These are phyloP conservation scores for Aspergillus fischeri DNA, from an alignment of 2,329 filamentous ascomycete species.

Conservation along the genomic window DNA sequence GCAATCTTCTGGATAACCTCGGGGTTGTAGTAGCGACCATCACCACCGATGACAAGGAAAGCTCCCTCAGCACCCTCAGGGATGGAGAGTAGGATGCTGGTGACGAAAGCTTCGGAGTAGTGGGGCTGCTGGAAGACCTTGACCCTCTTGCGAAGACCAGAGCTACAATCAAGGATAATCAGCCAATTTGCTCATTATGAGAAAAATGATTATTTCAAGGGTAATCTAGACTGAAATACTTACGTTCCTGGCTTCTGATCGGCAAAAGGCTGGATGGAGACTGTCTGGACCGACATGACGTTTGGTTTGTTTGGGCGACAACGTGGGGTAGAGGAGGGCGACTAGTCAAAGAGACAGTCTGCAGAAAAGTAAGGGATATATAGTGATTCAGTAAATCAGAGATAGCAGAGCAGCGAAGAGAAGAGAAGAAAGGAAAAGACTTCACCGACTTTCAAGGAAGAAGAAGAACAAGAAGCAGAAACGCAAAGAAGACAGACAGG, in stretches of 20 bases:
- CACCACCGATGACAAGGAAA: slow-evolving; percentile 93
- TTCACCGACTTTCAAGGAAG: slow-evolving; percentile 23
- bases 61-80: slow-evolving; percentile 85
- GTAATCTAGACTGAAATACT: slow-evolving; percentile 43
- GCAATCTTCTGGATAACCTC: slow-evolving; percentile 96
- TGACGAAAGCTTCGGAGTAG: slow-evolving; percentile 94
- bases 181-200: background rate
- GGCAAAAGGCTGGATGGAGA: slow-evolving; percentile 77
- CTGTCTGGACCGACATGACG: slow-evolving; percentile 70
- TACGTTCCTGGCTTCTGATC: slow-evolving; percentile 99
- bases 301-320: slow-evolving; percentile 29
- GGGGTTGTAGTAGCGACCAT: slow-evolving; percentile 95
- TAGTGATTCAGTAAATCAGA: slow-evolving; percentile 3
- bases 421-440: background rate
- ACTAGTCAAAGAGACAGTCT: slow-evolving; percentile 7
- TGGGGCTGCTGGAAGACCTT: slow-evolving; percentile 92
- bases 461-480: slow-evolving; percentile 7
- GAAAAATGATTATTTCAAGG: slow-evolving; percentile 15
- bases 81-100: slow-evolving; percentile 92
- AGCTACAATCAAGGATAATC: slow-evolving; percentile 53
- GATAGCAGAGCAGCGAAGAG: slow-evolving; percentile 5
- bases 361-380: slow-evolving; percentile 7
- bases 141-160: slow-evolving; percentile 98
- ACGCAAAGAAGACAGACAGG: background rate
- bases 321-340: slow-evolving; percentile 5